Evolutionary conservation across 192 early-diverging fungal genomes (phyloP).

Genomic region (Funneliformis geosporum): DNA sequence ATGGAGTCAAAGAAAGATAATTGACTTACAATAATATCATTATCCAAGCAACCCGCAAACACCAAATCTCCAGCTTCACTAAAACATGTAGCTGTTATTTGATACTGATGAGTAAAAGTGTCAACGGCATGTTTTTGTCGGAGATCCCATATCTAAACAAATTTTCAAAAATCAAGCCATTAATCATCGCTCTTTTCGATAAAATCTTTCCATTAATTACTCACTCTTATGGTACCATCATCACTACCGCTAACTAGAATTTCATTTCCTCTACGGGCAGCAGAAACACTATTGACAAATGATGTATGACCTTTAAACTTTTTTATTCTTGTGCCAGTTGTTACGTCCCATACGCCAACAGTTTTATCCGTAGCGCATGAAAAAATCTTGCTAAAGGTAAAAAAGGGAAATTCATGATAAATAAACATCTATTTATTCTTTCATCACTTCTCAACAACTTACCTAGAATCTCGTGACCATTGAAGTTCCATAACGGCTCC

Average conservation of each 20-base stretch:
- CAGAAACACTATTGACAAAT: conserved; percentile 81
- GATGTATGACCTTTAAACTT: conserved; percentile 77
- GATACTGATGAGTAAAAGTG: conserved; percentile 58
- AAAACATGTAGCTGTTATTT: conserved; percentile 79
- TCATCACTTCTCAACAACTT: conserved; percentile 6
- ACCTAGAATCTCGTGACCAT: conserved; percentile 85
- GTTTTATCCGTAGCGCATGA: conserved; percentile 84
- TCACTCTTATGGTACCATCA: conserved; percentile 74
- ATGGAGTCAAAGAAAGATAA: not conserved
- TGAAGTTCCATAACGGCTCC: conserved; percentile 84
- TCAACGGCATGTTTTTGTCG: conserved; percentile 64
- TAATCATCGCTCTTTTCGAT: not conserved
- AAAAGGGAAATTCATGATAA: not conserved
- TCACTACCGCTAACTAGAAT: conserved; percentile 82
- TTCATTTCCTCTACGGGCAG: conserved; percentile 70
- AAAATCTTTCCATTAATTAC: conserved; percentile 13
- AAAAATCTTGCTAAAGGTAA: conserved; percentile 62
- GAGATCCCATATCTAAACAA: conserved; percentile 65
- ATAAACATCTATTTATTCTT: not conserved
- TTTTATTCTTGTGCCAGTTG: conserved; percentile 80
- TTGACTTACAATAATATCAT: conserved; percentile 67
- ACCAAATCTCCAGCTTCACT: conserved; percentile 75
- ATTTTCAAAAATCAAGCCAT: not conserved
- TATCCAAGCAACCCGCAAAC: conserved; percentile 89
- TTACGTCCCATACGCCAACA: conserved; percentile 80